phyloP scores from a whole-genome alignment of 1,284 basidiomycete genomes.

The Xerocomus minutiporus region DNA sequence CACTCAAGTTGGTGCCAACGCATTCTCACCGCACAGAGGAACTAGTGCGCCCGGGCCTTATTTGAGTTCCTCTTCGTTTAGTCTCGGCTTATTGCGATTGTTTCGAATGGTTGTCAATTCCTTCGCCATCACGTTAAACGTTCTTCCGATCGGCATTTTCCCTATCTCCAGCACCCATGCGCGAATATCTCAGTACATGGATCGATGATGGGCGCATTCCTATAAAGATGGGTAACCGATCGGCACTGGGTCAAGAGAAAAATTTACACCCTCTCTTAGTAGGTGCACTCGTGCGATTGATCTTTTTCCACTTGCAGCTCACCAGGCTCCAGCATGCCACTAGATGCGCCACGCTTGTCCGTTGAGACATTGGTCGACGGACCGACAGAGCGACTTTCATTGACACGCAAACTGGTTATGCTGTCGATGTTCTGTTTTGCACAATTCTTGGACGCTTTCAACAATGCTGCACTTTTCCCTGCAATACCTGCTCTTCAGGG shows the following conservation, averaged over 20 bases:
- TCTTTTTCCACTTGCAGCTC: not conserved
- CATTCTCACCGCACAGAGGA: not conserved
- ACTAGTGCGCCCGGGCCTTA: not conserved
- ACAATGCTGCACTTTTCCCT: conserved; percentile 45
- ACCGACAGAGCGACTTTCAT: conserved; percentile 14
- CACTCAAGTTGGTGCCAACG: not conserved
- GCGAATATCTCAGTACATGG: not conserved
- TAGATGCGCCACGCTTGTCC: conserved; percentile 10
- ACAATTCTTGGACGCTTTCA: conserved; percentile 46
- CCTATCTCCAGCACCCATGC: not conserved
- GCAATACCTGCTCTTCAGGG: conserved; percentile 34
- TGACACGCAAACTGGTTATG: conserved; percentile 31
- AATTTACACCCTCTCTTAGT: not conserved
- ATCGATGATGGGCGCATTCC: not conserved
- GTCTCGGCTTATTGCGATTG: not conserved
- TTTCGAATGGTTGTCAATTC: not conserved
- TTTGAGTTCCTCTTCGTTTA: not conserved
- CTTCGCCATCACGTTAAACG: not conserved
- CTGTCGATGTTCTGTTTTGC: conserved; percentile 44
- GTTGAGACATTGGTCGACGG: conserved; percentile 25
- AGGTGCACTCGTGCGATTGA: conserved; percentile 1
- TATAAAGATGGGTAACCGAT: conserved; percentile 1
- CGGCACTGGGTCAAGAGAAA: conserved; percentile 1
- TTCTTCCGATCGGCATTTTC: conserved; percentile 1
- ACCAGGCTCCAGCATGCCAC: conserved; percentile 11